Base-by-base conservation (phyloP, 306 rosid genomes). In the Acacia crassicarpa region DNA sequence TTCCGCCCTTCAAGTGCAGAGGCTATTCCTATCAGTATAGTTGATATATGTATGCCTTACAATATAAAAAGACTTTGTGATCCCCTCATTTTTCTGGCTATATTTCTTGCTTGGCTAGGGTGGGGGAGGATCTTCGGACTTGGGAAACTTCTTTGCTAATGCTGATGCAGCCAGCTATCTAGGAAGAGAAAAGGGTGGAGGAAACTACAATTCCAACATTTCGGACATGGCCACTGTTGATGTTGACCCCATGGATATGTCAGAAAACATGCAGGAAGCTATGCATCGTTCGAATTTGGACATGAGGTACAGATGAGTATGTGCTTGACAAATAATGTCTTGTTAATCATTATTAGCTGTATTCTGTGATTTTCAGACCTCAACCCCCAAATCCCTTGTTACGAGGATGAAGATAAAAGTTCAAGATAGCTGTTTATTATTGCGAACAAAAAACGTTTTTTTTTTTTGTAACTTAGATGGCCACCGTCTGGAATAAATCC, bases 201-300 rank as follows among this genome's bases (percentile, higher is more conserved):
- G 82, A 74, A 86, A 72, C 85, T 81, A 89, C 89, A 75, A 35
- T 78, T 44, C 78, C 51, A 81, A 77, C 78, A 88, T 83, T 81
- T 77, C 93, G 62, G 84, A 87, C 61, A 80, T 75, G 20, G 49
- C 67, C 63, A 35, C 80, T 84, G 85, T 75, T 89, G 94, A 88
- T 65, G 82, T 91, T 67, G 98, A 96, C 83, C 92, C 97, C 72
- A 92, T 96, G 99, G 99, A 96, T 84, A 89, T 92, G 91, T 92
- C 97, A 78, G 99, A 96, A 71, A 89, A 98, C 81, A 92, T 96
- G 97, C 99, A 96, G 91, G 99, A 96, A 87, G 99, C 99, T 73
- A 89, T 96, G 99, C 98, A 93, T 80, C 98, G 98, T 74, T 96
- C 98, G 8, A 96, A 91, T 86, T 83, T 96, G 87, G 99, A 96